Percentiles rank a stretch among this genome's conserved stretches.
These are phyloP conservation scores for Scheffersomyces amazonensis DNA, from an alignment of 805 yeast species.

Conservation along the genomic window DNA sequence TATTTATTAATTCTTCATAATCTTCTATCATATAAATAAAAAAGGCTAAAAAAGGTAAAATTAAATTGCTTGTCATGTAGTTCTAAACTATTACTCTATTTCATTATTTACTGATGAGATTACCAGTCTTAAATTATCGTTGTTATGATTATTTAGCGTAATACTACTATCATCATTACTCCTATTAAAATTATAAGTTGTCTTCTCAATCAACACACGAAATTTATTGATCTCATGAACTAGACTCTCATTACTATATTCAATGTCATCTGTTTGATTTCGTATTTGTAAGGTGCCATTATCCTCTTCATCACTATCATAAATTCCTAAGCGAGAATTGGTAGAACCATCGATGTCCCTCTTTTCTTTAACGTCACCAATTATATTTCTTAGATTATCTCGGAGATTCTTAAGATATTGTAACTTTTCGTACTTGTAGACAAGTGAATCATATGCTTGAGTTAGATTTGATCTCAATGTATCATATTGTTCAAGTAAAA, in stretches of 20 bases:
- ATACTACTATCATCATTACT: constrained; percentile 1
- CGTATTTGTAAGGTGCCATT: too few relatives aligned
- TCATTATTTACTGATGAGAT: neutral
- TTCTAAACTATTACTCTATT: neutral
- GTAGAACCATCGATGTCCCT: neutral
- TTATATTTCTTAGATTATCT: constrained; percentile 3
- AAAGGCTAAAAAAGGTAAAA: neutral
- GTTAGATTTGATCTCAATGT: constrained; percentile 13
- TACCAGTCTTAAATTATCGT: neutral
- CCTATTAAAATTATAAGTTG: constrained; percentile 7
- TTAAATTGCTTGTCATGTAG: neutral
- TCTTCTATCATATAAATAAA: neutral
- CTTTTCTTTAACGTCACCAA: neutral
- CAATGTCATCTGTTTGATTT: too few relatives aligned
- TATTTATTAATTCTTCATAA: neutral
- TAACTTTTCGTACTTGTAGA: constrained; percentile 28
- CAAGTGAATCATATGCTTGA: constrained; percentile 14
- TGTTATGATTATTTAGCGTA: too few relatives aligned
- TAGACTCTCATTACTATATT: too few relatives aligned
- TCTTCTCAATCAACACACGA: constrained; percentile 9
- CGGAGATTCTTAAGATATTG: constrained; percentile 19
- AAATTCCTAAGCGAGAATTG: too few relatives aligned
- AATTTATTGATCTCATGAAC: constrained; percentile 6
- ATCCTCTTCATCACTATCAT: constrained; percentile 8
- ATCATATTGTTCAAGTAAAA: constrained; percentile 17